Evolutionary conservation across 148 eudicot genomes (phyloP).

Genomic region (Rhododendron simsii): DNA sequence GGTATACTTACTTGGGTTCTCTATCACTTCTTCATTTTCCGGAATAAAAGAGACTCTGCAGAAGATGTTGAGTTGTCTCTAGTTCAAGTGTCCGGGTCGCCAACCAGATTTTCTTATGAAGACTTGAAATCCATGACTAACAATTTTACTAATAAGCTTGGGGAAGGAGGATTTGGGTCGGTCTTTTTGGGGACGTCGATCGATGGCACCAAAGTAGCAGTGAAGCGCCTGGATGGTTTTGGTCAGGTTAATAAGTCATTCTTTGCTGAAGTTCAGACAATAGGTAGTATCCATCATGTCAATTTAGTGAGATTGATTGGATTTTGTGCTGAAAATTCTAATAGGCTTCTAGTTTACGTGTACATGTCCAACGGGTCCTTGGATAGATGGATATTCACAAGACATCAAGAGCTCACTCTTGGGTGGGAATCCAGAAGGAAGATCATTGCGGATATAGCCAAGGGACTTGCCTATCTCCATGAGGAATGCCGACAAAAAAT

Average conservation of each 20-base stretch:
- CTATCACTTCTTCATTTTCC: background rate
- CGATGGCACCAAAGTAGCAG: background rate
- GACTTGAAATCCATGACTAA: too few relatives aligned
- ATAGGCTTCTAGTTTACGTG: background rate
- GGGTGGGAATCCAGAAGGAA: conserved; percentile 3
- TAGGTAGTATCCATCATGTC: too few relatives aligned
- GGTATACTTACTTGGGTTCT: background rate
- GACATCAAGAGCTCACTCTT: background rate
- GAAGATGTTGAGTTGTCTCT: background rate
- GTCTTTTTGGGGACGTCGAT: background rate
- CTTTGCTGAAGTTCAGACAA: too few relatives aligned
- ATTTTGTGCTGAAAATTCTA: too few relatives aligned
- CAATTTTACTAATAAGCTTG: background rate
- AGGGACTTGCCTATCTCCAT: conserved; percentile 16
- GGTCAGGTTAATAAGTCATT: background rate
- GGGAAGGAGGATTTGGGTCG: conserved; percentile 9
- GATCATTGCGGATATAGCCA: conserved; percentile 11
- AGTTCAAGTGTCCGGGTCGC: background rate
- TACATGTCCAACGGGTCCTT: conserved; percentile 12
- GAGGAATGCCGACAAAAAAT: background rate
- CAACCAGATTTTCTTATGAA: too few relatives aligned
- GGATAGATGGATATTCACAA: conserved; percentile 10
- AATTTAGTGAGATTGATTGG: too few relatives aligned
- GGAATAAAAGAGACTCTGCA: background rate
- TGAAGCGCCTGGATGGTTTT: conserved; percentile 8